Conservation (phyloP, 1,284 basidiomycete genomes). For the Schizophyllum amplum region DNA sequence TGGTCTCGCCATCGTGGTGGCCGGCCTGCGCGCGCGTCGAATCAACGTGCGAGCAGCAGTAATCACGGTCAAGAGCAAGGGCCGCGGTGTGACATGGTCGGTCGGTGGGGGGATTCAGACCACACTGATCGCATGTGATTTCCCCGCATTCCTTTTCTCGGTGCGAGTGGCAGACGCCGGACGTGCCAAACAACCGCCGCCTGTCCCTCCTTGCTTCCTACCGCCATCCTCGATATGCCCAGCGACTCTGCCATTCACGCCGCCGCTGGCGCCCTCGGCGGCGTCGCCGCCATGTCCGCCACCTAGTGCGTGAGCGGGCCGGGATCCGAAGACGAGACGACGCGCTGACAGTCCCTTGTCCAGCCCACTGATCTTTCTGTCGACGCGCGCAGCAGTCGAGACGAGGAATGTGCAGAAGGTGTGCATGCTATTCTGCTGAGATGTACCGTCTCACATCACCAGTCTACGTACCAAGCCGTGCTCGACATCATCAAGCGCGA, state of each 20-base stretch:
- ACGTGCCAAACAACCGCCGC: neutral
- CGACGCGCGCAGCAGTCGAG: conserved; percentile 89
- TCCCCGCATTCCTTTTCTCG: neutral
- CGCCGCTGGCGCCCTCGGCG: conserved; percentile 84
- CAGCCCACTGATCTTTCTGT: conserved; percentile 88
- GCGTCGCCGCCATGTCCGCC: conserved; percentile 81
- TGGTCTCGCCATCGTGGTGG: neutral
- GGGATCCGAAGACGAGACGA: conserved; percentile 3
- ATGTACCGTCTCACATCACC: conserved; percentile 3
- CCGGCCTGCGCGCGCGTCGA: too few relatives aligned
- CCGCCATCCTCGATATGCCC: conserved; percentile 28
- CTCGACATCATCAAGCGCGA: conserved; percentile 79
- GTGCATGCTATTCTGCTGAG: neutral
- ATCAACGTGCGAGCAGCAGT: neutral
- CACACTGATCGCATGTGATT: neutral
- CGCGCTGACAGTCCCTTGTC: conserved; percentile 6
- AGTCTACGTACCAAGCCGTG: conserved; percentile 55
- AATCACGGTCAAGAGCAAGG: neutral
- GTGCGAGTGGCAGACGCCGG: neutral
- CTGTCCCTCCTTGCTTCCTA: conserved; percentile 4
- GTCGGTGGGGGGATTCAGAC: neutral
- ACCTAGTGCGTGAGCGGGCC: conserved; percentile 64
- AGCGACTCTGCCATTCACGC: conserved; percentile 88
- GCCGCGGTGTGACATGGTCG: neutral
- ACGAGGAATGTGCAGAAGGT: conserved; percentile 70